Conservation (phyloP, 148 eudicot species). For the Cornus kousa region DNA sequence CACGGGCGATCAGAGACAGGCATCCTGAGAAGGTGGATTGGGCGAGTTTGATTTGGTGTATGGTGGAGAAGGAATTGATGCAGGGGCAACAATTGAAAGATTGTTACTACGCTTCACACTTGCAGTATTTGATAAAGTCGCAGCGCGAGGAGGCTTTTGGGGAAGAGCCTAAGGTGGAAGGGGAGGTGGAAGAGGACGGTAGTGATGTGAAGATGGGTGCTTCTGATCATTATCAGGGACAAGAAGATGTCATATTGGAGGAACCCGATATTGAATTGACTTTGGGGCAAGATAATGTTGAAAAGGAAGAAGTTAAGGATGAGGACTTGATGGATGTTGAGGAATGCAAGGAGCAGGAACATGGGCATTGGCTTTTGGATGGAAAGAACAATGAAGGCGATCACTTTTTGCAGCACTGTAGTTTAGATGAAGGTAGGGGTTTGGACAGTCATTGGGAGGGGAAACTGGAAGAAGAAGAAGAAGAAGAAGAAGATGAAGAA, state of each 20-base stretch:
- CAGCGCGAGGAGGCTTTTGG: conserved; percentile 45
- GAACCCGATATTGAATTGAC: conserved; percentile 42
- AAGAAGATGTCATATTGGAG: conserved; percentile 11
- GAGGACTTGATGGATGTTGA: conserved; percentile 45
- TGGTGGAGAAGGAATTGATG: conserved; percentile 82
- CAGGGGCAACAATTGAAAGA: conserved; percentile 48
- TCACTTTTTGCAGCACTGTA: conserved; percentile 57
- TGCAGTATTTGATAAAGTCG: conserved; percentile 67
- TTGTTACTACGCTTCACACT: conserved; percentile 84
- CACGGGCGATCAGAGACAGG: conserved; percentile 54
- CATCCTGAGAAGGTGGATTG: conserved; percentile 78
- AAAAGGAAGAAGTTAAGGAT: conserved; percentile 35
- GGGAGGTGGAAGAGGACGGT: conserved; percentile 18
- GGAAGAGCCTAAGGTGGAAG: conserved; percentile 20
- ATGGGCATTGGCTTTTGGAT: conserved; percentile 44
- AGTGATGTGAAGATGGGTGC: conserved; percentile 39
- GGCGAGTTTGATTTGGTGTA: conserved; percentile 78
- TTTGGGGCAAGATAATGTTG: conserved; percentile 38
- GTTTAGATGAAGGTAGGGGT: conserved; percentile 18
- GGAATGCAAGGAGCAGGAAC: conserved; percentile 38
- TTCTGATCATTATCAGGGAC: conserved; percentile 22
- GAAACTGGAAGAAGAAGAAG: conserved; percentile 24
- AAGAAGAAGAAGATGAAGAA: conserved; percentile 23
- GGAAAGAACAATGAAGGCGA: conserved; percentile 35
- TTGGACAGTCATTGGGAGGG: conserved; percentile 24